Evolutionary conservation across 176 grass and related monocot genomes (phyloP), one percentile per base, ranked within the genome.

Genomic region (Canna indica): DNA sequence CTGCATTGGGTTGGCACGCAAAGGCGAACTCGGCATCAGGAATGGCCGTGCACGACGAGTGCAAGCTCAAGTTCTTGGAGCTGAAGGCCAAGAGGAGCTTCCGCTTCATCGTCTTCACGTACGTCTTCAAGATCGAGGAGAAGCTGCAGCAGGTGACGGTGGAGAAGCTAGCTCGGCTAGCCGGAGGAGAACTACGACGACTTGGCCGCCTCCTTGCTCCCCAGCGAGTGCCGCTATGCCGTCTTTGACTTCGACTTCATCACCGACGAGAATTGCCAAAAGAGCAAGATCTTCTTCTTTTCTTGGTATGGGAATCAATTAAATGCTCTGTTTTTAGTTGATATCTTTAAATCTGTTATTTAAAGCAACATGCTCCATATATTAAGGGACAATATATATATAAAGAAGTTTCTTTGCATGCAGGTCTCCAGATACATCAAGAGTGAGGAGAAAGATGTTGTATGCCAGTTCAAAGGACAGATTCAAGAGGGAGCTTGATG

Each of bases 31-130:
- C 59, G 1, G 59, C 59, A 32, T 62, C 59, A 0, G 59, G 59
- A 32, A 32, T 62, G 59, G 59, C 59, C 27, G 59, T 62, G 59
- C n/a, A n/a, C n/a, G n/a, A n/a, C n/a, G n/a, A n/a, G n/a, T n/a
- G n/a, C n/a, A n/a, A n/a, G n/a, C n/a, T 62, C 59, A 62, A 62
- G 59, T 62, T 62, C 59, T 31, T 62, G 59, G 59, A 62, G 59
- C 59, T 62, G 26, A 62, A 62, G 59, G 29, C 59, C 27, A 62
- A 62, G 59, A 62, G 59, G 59, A 62, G 27, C 59, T 62, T 62
- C 59, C 59, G 59, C 8, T 62, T 62, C 30, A 62, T 62, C 29
- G 30, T 31, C 8, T n/a, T n/a, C n/a, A n/a, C n/a, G n/a, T n/a
- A n/a, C n/a, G n/a, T n/a, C n/a, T 62, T 62, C 30, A 62, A 62